Conservation (phyloP, 495 filamentous ascomycete species). For the Polyplosphaeria fusca region DNA sequence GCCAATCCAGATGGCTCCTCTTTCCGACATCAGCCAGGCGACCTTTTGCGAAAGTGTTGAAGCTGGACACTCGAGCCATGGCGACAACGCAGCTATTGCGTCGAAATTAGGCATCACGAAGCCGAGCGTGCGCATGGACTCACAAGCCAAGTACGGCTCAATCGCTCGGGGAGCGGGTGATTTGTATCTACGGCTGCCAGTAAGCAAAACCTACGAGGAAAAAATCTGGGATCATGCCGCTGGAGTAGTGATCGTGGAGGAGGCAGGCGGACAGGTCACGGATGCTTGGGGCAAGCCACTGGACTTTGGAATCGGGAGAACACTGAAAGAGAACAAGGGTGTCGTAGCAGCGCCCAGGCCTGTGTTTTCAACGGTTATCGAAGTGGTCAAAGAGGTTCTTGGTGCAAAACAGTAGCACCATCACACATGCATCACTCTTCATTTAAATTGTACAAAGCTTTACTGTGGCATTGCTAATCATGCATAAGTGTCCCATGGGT, state of each 20-base stretch:
- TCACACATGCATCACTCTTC: no score
- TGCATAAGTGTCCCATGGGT: no score
- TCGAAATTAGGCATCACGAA: conserved; percentile 78
- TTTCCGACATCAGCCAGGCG: conserved; percentile 70
- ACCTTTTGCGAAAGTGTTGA: conserved; percentile 96
- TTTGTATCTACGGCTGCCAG: conserved; percentile 85
- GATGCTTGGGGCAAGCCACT: conserved; percentile 76
- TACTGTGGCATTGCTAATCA: no score
- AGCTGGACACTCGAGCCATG: conserved; percentile 82
- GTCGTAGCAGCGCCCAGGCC: conserved; percentile 81
- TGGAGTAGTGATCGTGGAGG: conserved; percentile 89
- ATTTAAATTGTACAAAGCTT: no score
- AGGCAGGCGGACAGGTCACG: conserved; percentile 88
- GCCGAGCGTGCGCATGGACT: conserved; percentile 87
- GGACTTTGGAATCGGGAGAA: conserved; percentile 83
- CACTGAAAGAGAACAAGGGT: conserved; percentile 83
- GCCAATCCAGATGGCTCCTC: conserved; percentile 70
- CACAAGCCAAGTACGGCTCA: conserved; percentile 94
- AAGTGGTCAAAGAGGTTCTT: conserved; percentile 78
- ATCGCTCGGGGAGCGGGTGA: conserved; percentile 95
- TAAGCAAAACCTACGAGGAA: conserved; percentile 83
- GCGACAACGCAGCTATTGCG: conserved; percentile 81
- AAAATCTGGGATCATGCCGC: conserved; percentile 99
- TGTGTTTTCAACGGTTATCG: conserved; percentile 72
- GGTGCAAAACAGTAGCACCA: conserved; percentile 45